A percentile compares a stretch with the other conserved stretches of the same genome.
phyloP scores from a whole-genome alignment of 2,329 filamentous ascomycete genomes.

The Aspergillus hiratsukae region DNA sequence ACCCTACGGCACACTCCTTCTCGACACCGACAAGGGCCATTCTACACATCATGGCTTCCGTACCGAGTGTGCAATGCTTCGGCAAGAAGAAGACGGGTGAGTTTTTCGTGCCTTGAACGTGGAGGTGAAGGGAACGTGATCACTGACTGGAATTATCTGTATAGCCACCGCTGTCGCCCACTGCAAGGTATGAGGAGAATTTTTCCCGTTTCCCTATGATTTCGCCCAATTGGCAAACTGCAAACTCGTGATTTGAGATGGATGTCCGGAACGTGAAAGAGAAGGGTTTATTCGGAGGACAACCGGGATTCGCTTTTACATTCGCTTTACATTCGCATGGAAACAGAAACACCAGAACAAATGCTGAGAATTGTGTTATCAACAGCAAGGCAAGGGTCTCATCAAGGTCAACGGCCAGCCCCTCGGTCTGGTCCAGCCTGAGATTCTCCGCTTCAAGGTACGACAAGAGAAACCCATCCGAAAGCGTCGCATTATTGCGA shows the following conservation, averaged over 20 bases:
- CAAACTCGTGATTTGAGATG: slow-evolving; percentile 5
- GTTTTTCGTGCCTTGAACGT: slow-evolving; percentile 14
- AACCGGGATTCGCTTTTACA: background rate
- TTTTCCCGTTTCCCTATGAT: slow-evolving; percentile 10
- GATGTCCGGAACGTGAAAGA: slow-evolving; percentile 8
- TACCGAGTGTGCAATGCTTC: slow-evolving; percentile 93
- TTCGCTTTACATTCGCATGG: background rate
- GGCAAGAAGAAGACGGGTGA: slow-evolving; percentile 87
- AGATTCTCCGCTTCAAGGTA: slow-evolving; percentile 97
- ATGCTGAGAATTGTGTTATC: slow-evolving; percentile 25
- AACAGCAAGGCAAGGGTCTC: slow-evolving; percentile 74
- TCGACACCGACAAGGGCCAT: slow-evolving; percentile 40
- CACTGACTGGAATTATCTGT: slow-evolving; percentile 25
- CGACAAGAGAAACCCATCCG: slow-evolving; percentile 16
- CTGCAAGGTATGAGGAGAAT: slow-evolving; percentile 67
- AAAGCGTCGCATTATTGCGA: background rate
- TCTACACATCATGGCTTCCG: slow-evolving; percentile 64
- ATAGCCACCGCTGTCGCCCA: slow-evolving; percentile 81
- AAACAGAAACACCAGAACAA: slow-evolving; percentile 13
- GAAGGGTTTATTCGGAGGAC: background rate
- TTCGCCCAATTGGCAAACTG: slow-evolving; percentile 11
- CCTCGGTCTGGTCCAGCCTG: slow-evolving; percentile 87
- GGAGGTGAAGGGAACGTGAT: background rate
- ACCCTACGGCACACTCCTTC: slow-evolving; percentile 30
- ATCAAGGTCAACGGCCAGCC: slow-evolving; percentile 99